Evolutionary conservation across 805 yeast species (phyloP), one percentile per base, ranked within the genome.

Genomic region (Schwanniomyces vanrijiae): DNA sequence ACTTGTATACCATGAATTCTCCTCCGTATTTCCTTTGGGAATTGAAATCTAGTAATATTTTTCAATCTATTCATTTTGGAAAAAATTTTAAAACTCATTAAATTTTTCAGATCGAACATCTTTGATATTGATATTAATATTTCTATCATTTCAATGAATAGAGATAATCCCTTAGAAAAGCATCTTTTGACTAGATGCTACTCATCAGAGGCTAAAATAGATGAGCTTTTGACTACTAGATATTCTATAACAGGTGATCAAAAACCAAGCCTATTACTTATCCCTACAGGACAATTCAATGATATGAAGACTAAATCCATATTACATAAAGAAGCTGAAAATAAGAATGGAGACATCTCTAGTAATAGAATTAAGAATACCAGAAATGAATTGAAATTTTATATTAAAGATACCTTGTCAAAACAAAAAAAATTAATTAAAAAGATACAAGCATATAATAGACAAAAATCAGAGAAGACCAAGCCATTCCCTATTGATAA

Each of bases 181-280:
- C 74, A 69, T 37, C 60, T 80, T 13, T 63, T 80, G 5, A 59
- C 79, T 3, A 56, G 83, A 49, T 69, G 80, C 31, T 75, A 68
- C 45, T 68, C 63, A 46, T 69, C 64, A 28, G 57, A 46, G 50
- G 68, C 55, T 55, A 66, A 65, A 43, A 69, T 78, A 8, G 56
- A 66, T 25, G 68, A 73, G 45, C 60, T 78, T 6, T 54, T 80
- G 16, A 75, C 71, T 42, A 55, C 71, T 2, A 57, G 85, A 43
- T 80, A 78, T 59, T 71, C 81, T 0, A 47, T 64, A 11, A 54
- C 62, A 1, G 83, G 82, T 7, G 68, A 65, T 25, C 81, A 77
- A 51, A 77, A 75, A 57, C 78, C 78, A 19, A 66, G 62, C 37
- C 58, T 80, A 29, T 49, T 75, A 8, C 63, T 79, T 40, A 60